These are phyloP conservation scores for Speleostelium caveatum DNA, from an alignment of 78 protist genomes.

Conservation along the genomic window DNA sequence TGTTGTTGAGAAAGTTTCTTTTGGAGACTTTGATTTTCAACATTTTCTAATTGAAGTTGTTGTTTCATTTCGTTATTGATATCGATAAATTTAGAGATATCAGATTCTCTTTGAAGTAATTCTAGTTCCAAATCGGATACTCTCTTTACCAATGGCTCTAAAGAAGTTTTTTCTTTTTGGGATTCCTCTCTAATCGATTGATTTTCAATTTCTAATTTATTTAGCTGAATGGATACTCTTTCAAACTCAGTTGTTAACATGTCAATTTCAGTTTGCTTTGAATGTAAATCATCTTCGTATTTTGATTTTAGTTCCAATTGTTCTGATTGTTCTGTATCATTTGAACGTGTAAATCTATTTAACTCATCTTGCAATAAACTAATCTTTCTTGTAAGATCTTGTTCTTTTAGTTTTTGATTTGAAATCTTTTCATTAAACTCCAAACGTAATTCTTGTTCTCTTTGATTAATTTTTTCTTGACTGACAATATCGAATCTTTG, in stretches of 20 bases:
- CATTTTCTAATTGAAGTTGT: background rate
- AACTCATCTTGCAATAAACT: conserved; percentile 46
- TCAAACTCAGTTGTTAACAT: conserved; percentile 69
- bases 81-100: conserved; percentile 37
- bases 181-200: conserved; percentile 70
- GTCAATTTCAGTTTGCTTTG: conserved; percentile 78
- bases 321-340: conserved; percentile 21
- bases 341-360: conserved; percentile 4
- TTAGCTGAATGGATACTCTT: conserved; percentile 9
- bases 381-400: conserved; percentile 19
- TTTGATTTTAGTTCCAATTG: conserved; percentile 33
- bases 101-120: conserved; percentile 39
- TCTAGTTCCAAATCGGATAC: conserved; percentile 75
- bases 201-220: conserved; percentile 44
- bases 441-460: conserved; percentile 48
- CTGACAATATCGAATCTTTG: background rate
- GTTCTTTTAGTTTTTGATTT: conserved; percentile 23
- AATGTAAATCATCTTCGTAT: conserved; percentile 57
- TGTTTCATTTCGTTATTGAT: background rate
- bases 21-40: background rate
- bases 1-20: conserved; percentile 6
- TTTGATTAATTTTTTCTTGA: background rate
- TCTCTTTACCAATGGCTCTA: conserved; percentile 47
- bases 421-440: conserved; percentile 30
- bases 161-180: conserved; percentile 28